Conservation (phyloP, 2,329 filamentous ascomycete genomes). For the Penicillium carneum region DNA sequence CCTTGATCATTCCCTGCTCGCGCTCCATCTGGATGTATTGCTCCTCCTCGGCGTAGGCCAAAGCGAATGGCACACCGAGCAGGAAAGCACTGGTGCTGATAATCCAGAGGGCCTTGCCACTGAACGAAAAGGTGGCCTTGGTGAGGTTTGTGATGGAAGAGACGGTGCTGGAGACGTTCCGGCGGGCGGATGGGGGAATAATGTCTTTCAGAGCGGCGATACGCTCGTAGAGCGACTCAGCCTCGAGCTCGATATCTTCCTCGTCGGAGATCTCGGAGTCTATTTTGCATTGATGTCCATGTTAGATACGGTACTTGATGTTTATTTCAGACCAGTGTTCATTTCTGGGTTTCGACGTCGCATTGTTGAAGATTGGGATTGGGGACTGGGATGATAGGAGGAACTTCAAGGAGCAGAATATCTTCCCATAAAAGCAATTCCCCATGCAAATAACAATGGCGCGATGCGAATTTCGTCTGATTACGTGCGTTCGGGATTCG, state of each 20-base stretch:
- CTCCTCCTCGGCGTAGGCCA: slow-evolving; percentile 94
- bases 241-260: slow-evolving; percentile 68
- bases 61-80: slow-evolving; percentile 88
- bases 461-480: slow-evolving; percentile 15
- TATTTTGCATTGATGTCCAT: slow-evolving; percentile 45
- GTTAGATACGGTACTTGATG: slow-evolving; percentile 27
- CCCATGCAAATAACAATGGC: slow-evolving; percentile 7
- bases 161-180: slow-evolving; percentile 68
- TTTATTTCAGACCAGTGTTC: slow-evolving; percentile 18
- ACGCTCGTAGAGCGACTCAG: slow-evolving; percentile 70
- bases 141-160: slow-evolving; percentile 55
- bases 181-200: slow-evolving; percentile 74
- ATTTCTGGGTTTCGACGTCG: slow-evolving; percentile 15
- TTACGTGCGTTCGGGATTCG: slow-evolving; percentile 17
- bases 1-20: slow-evolving; percentile 94
- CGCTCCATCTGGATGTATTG: slow-evolving; percentile 97
- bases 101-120: slow-evolving; percentile 89
- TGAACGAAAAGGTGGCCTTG: slow-evolving; percentile 63
- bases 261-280: slow-evolving; percentile 86
- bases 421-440: not conserved
- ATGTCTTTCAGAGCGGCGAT: slow-evolving; percentile 77
- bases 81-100: slow-evolving; percentile 87
- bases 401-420: not conserved
- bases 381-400: not conserved
- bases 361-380: slow-evolving; percentile 14